Conservation (phyloP, 2,329 filamentous ascomycete genomes). For the Alternaria arborescens region DNA sequence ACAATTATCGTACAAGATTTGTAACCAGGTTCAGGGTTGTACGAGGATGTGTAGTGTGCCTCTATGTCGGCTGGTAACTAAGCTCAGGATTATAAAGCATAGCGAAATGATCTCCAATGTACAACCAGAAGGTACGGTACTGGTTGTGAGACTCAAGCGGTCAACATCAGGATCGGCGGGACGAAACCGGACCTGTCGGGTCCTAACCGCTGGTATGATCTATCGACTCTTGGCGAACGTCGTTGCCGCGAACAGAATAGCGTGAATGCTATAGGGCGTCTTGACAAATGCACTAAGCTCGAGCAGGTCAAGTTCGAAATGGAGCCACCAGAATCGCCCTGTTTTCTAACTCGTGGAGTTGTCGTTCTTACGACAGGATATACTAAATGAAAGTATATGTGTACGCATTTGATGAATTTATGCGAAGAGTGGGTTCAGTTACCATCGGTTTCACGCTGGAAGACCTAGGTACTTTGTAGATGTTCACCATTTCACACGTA, state of each 20-base stretch:
- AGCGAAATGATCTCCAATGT: neutral
- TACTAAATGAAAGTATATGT: no score
- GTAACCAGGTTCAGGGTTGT: neutral
- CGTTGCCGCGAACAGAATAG: neutral
- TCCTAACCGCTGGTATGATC: neutral
- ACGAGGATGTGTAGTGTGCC: no score
- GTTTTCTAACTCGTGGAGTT: no score
- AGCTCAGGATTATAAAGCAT: neutral
- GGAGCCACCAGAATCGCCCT: neutral
- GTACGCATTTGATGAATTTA: neutral
- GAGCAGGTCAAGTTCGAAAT: neutral
- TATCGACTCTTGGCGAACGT: neutral
- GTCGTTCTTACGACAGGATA: no score
- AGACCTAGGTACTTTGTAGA: neutral
- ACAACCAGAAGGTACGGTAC: no score
- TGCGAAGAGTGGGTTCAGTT: neutral
- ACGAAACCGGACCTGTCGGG: neutral
- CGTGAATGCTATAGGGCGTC: neutral
- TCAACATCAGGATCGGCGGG: neutral
- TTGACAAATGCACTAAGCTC: neutral
- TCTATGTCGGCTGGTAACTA: no score
- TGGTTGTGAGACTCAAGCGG: no score
- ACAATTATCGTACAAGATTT: neutral
- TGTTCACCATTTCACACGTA: conserved; percentile 3
- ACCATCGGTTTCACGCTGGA: neutral